These are phyloP conservation scores for Aureobasidium sp. DNA, from an alignment of 2,329 filamentous ascomycete genomes.

Conservation along the genomic window DNA sequence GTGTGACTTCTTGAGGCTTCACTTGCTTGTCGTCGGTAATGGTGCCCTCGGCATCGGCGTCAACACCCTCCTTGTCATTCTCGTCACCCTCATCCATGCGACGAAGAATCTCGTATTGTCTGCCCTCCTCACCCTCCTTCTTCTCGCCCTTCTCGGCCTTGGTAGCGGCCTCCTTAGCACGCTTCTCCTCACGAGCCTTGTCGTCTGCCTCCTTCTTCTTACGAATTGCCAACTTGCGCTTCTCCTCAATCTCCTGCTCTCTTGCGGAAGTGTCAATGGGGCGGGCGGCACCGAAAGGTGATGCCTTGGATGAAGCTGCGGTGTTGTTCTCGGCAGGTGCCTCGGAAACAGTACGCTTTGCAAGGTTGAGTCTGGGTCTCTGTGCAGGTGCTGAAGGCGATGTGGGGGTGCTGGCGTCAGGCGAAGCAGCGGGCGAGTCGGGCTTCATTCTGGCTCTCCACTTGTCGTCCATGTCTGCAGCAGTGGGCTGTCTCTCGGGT, in stretches of 20 bases:
- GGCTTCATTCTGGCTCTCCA: constrained; percentile 90
- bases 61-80: constrained; percentile 29
- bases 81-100: constrained; percentile 34
- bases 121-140: constrained; percentile 30
- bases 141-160: constrained; percentile 38
- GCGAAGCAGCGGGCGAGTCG: constrained; percentile 60
- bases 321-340: constrained; percentile 36
- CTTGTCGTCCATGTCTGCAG: constrained; percentile 85
- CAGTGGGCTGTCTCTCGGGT: constrained; percentile 60
- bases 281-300: constrained; percentile 85
- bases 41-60: constrained; percentile 43
- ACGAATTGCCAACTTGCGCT: constrained; percentile 62
- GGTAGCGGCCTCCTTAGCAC: constrained; percentile 51
- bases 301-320: constrained; percentile 66
- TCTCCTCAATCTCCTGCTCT: constrained; percentile 87
- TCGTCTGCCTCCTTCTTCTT: constrained; percentile 85
- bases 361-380: constrained; percentile 78
- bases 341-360: constrained; percentile 86
- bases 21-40: constrained; percentile 47
- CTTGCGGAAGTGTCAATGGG: constrained; percentile 89
- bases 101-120: constrained; percentile 50
- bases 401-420: constrained; percentile 68
- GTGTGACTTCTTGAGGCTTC: constrained; percentile 50
- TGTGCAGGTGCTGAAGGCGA: constrained; percentile 59
- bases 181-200: constrained; percentile 67